Evolutionary conservation across 1,284 basidiomycete genomes (phyloP), one percentile per base, ranked within the genome.

Genomic region (Caloboletus inedulis): DNA sequence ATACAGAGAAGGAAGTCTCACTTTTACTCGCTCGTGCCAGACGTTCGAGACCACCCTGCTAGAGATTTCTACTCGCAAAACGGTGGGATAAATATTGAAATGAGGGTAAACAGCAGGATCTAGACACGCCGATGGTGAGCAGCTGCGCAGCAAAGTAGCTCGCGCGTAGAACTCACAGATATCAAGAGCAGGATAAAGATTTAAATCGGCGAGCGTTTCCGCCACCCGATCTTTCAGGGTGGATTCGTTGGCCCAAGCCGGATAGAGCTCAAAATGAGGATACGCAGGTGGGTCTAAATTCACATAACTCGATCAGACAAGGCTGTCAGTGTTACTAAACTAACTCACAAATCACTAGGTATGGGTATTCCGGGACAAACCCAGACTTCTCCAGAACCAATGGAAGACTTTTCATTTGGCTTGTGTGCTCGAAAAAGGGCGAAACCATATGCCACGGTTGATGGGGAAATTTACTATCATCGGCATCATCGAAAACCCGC

Each of bases 181-280:
- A 42, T 68, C 52, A 33, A 61, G 9, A 54, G 34, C 36, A 23
- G 58, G 60, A 47, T 57, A 62, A 21, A 33, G 10, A 30, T 13
- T 46, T 13, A 23, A 23, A 34, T 39, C 36, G 35, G 13, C 8
- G 19, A 40, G 21, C 7, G 23, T 35, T 42, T 56, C 42, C 3
- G 40, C 34, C 21, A n/a, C 30, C 21, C 52, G 41, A 18, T 23
- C 16, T 36, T 33, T 45, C n/a, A 5, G 44, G 31, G 27, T 16
- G 23, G 43, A 14, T 35, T 1, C n/a, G 4, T 51, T 54, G 33
- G 36, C 44, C 43, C 36, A 29, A 23, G 46, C 54, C 6, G 78
- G 77, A 46, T 80, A 80, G 31, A 80, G 59, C 33, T 78, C 72
- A 36, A 79, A 72, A 61, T 70, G 56, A 47, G 78, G 77, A 57